phyloP scores from a whole-genome alignment of 176 grass and related monocot genomes.

The Paspalum notatum region DNA sequence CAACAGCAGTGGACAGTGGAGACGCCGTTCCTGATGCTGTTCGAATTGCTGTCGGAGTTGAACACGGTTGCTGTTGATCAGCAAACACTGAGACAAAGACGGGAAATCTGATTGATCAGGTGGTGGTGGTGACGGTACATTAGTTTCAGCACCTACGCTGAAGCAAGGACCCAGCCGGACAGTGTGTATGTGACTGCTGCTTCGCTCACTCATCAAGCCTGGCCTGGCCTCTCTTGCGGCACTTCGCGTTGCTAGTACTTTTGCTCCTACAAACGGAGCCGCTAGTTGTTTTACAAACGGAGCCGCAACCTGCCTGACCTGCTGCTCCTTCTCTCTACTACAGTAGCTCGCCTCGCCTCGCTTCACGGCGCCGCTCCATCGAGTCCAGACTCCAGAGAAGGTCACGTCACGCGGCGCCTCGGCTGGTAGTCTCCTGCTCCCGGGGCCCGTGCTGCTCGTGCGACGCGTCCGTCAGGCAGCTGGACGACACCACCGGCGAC shows the following conservation, averaged over 20 bases:
- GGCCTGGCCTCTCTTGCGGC: background rate
- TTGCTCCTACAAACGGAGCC: background rate
- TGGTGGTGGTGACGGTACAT: background rate
- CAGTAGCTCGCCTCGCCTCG: background rate
- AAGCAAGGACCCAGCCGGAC: background rate
- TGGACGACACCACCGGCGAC: constrained; percentile 47
- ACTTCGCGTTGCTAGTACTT: background rate
- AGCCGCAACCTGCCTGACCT: too few species aligned
- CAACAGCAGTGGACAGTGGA: too few species aligned
- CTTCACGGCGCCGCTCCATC: background rate
- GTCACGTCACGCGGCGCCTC: constrained; percentile 7
- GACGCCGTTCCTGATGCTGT: too few species aligned
- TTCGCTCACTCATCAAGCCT: background rate
- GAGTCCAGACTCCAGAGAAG: background rate
- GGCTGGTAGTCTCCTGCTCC: constrained; percentile 68
- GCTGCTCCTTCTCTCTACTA: background rate
- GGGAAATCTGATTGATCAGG: background rate
- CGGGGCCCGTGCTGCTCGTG: constrained; percentile 36
- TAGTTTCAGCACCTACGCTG: constrained; percentile 16
- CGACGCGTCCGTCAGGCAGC: constrained; percentile 60
- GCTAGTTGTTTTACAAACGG: background rate
- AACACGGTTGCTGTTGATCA: too few species aligned
- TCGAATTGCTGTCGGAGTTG: background rate
- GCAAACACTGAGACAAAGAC: background rate
- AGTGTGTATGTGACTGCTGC: background rate